These are phyloP conservation scores for Rhizopus sp. DNA, from an alignment of 371 early-diverging fungal genomes.

Conservation along the genomic window DNA sequence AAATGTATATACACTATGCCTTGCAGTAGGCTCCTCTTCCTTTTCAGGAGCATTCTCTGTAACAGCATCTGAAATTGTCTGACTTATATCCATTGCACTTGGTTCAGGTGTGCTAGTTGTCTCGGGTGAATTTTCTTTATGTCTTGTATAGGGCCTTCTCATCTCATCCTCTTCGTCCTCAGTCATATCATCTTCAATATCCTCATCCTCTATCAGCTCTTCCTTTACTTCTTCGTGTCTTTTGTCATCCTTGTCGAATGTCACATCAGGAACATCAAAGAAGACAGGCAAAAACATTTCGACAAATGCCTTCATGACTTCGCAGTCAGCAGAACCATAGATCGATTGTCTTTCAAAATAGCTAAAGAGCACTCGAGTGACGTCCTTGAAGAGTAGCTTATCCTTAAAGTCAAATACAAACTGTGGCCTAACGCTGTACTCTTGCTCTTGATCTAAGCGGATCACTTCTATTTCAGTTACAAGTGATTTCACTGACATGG, in stretches of 20 bases:
- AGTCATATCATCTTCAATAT: conserved; percentile 13
- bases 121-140: conserved; percentile 18
- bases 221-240: conserved; percentile 37
- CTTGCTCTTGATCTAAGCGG: conserved; percentile 49
- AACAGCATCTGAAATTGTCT: not conserved
- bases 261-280: conserved; percentile 53
- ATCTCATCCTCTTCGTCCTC: conserved; percentile 6
- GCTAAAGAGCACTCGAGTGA: conserved; percentile 60
- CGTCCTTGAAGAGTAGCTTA: conserved; percentile 65
- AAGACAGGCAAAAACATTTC: conserved; percentile 73
- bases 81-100: too few relatives aligned
- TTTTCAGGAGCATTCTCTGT: conserved; percentile 4
- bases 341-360: conserved; percentile 56
- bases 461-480: conserved; percentile 84
- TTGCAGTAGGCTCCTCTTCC: conserved; percentile 11
- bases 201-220: conserved; percentile 22
- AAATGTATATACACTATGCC: conserved; percentile 51
- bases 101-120: not conserved
- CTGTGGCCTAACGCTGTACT: conserved; percentile 47
- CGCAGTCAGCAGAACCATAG: conserved; percentile 62
- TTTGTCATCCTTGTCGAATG: conserved; percentile 9
- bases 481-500: conserved; percentile 73
- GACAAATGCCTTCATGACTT: conserved; percentile 74
- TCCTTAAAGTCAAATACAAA: conserved; percentile 70
- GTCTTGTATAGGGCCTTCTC: not conserved